Base-by-base conservation (phyloP, 2,329 filamentous ascomycete species). In the Xylariaceae sp. region DNA sequence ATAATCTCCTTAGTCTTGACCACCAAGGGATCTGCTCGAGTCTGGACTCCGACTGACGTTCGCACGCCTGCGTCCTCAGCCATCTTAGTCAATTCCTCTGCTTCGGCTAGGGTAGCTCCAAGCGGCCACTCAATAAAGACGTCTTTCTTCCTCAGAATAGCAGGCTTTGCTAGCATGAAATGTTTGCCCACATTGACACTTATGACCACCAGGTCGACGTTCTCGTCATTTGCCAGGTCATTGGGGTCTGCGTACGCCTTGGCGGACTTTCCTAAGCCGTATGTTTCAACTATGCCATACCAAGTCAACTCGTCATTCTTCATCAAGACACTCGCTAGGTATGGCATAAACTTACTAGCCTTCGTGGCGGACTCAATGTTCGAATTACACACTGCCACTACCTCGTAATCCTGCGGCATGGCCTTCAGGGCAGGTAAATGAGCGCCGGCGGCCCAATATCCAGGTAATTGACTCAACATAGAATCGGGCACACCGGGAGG, bases 61-160 rank as follows among this genome's bases (percentile, higher is more conserved):
- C 61, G 64, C 10, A 70, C 62, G 1, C 65, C 64, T 22, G 67
- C 68, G 19, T 58, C 43, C 36, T 65, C 61, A 0, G 73, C 73
- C 8, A 75, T 47, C 1, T 56, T 54, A 0, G 62, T 55, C 17
- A 79, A 58, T 49, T 74, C 69, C 36, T 69, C 63, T 1, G 72
- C 66, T 47, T 75, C 64, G 1, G 57, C 49, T 1, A 68, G 42
- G 34, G 66, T 71, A 3, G 64, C 60, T 0, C 62, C 72, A 1
- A 75, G 61, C 3, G 72, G 74, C 73, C 73, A 75, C 53, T 77
- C 74, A n/a, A 70, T 65, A 44, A 71, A 77, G 11, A 73, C 65
- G 35, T 71, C 63, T 55, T 77, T 77, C 17, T 68, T 67, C 4
- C 70, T 67, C 38, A 65, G 57, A 3, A 77, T 53, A 8, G 65